A percentile compares a stretch with the other conserved stretches of the same genome.
These are phyloP conservation scores for Monilinia polystroma DNA, from an alignment of 2,329 filamentous ascomycete species.

Conservation along the genomic window DNA sequence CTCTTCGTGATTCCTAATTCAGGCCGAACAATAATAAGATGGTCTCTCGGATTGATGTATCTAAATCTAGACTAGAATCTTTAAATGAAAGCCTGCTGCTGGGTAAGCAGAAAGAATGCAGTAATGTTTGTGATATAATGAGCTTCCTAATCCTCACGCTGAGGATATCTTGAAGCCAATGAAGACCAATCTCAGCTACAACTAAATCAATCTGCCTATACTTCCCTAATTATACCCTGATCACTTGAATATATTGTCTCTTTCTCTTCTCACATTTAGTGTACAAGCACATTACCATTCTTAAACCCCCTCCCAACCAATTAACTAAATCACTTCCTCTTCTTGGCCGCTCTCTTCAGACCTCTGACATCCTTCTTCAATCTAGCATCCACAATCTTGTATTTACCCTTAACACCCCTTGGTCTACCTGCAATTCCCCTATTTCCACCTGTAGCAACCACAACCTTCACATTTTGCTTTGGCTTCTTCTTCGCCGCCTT, in stretches of 20 bases:
- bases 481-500: slow-evolving; percentile 85
- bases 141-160: too few species aligned
- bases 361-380: slow-evolving; percentile 96
- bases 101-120: too few species aligned
- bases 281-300: neutral
- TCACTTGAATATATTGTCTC: neutral
- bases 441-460: slow-evolving; percentile 83
- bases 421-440: slow-evolving; percentile 83
- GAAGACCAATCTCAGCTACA: too few species aligned
- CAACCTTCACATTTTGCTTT: slow-evolving; percentile 77
- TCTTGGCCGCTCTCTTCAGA: slow-evolving; percentile 77
- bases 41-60: too few species aligned
- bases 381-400: slow-evolving; percentile 93
- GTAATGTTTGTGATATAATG: too few species aligned
- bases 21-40: too few species aligned
- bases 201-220: too few species aligned
- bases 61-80: too few species aligned
- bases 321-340: slow-evolving; percentile 51
- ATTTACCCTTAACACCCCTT: slow-evolving; percentile 89
- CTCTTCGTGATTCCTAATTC: too few species aligned
- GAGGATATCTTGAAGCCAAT: too few species aligned
- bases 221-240: neutral
- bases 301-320: neutral
- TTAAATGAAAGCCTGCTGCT: too few species aligned
- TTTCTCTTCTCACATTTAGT: neutral